A percentile compares a stretch with the other conserved stretches of the same genome.
Evolutionary conservation across 1,284 basidiomycete genomes (phyloP).

Genomic region (Cryptococcus amylolentus): DNA sequence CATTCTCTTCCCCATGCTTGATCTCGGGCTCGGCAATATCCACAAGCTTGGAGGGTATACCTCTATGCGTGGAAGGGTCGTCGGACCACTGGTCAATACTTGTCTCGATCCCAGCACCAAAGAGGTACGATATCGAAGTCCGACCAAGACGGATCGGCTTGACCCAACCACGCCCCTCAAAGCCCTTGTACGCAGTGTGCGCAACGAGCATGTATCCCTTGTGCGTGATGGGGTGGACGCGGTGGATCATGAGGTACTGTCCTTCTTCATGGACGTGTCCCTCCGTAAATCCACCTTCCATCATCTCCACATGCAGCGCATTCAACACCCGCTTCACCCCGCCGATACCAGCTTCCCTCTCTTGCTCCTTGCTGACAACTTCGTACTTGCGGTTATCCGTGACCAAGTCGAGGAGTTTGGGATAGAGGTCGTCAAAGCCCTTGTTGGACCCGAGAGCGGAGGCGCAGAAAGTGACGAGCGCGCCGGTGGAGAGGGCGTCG

Average conservation of each 20-base stretch:
- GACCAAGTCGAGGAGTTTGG: conserved; percentile 82
- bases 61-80: conserved; percentile 61
- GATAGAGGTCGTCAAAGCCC: conserved; percentile 94
- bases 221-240: conserved; percentile 83
- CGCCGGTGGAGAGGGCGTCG: conserved; percentile 86
- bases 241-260: conserved; percentile 86
- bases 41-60: conserved; percentile 68
- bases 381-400: conserved; percentile 76
- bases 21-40: conserved; percentile 57
- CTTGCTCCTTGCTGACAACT: conserved; percentile 54
- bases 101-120: conserved; percentile 71
- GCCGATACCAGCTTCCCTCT: conserved; percentile 59
- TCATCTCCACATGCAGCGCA: conserved; percentile 83
- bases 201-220: conserved; percentile 86
- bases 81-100: conserved; percentile 60
- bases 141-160: conserved; percentile 75
- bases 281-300: conserved; percentile 72
- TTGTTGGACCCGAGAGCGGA: conserved; percentile 87
- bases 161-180: conserved; percentile 73
- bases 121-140: conserved; percentile 72
- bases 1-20: conserved; percentile 56
- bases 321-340: conserved; percentile 79
- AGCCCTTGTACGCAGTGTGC: conserved; percentile 83
- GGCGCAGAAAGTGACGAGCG: conserved; percentile 78
- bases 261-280: conserved; percentile 95